phyloP scores from a whole-genome alignment of 306 rosid species.

The Vigna angularis region DNA sequence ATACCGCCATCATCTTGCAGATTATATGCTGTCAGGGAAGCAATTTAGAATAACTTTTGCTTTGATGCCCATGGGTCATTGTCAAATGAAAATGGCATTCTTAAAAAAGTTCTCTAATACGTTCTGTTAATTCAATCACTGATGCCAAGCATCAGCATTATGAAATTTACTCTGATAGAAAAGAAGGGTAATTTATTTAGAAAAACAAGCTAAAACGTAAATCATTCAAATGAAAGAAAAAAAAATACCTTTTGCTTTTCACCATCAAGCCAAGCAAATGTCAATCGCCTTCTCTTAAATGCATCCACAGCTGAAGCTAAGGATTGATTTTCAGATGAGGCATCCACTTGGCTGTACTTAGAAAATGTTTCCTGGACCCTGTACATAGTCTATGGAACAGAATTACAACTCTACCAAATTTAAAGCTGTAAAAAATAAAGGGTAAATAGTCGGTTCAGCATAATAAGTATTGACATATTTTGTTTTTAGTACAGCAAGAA shows the following conservation, averaged over 20 bases:
- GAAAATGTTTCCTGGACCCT: constrained; percentile 77
- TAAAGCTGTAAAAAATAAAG: constrained; percentile 14
- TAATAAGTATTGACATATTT: too few relatives aligned
- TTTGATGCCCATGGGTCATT: not conserved
- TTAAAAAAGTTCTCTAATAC: not conserved
- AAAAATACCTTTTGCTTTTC: constrained; percentile 78
- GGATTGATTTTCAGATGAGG: constrained; percentile 57
- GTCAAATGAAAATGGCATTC: constrained; percentile 22
- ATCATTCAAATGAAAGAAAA: constrained; percentile 25
- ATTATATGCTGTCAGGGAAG: not conserved
- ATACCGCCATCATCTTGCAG: not conserved
- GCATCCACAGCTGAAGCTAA: constrained; percentile 68
- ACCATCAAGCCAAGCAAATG: constrained; percentile 97
- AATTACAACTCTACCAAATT: constrained; percentile 49
- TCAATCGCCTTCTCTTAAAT: constrained; percentile 63
- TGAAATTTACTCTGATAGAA: constrained; percentile 18
- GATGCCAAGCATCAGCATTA: constrained; percentile 22
- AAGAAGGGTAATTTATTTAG: constrained; percentile 1
- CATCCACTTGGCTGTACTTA: constrained; percentile 50
- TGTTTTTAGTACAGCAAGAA: too few relatives aligned
- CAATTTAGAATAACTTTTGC: constrained; percentile 25
- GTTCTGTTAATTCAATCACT: constrained; percentile 10
- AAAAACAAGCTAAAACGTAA: constrained; percentile 6
- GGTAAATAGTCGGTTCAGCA: too few relatives aligned
- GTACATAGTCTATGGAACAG: constrained; percentile 72